Percentiles rank a stretch among this genome's conserved stretches.
These are phyloP conservation scores for Drechslerella coelobrocha DNA, from an alignment of 2,329 filamentous ascomycete species.

Conservation along the genomic window DNA sequence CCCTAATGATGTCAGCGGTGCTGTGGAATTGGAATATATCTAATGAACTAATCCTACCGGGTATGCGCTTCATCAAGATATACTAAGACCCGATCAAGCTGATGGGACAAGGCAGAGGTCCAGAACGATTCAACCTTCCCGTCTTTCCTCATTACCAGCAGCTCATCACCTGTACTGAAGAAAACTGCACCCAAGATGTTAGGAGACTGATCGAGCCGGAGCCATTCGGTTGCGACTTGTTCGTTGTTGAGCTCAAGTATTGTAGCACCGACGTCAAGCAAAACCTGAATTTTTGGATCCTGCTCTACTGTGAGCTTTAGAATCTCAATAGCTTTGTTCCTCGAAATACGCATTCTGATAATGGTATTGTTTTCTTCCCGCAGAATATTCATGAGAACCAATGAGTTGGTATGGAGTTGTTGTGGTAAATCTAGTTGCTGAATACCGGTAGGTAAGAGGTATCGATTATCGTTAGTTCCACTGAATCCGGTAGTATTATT, in stretches of 20 bases:
- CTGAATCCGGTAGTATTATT: constrained; percentile 69
- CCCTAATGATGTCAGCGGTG: constrained; percentile 8
- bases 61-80: constrained; percentile 77
- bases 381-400: constrained; percentile 62
- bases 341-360: constrained; percentile 49
- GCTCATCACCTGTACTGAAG: constrained; percentile 65
- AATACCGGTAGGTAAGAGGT: constrained; percentile 66
- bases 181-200: constrained; percentile 63
- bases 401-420: constrained; percentile 71
- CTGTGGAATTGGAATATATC: not conserved
- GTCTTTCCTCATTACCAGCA: constrained; percentile 64
- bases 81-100: constrained; percentile 68
- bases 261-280: constrained; percentile 75
- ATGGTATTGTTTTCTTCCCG: constrained; percentile 25
- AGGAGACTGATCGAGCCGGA: constrained; percentile 55
- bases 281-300: constrained; percentile 62
- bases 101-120: constrained; percentile 66
- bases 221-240: constrained; percentile 65
- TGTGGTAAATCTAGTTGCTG: constrained; percentile 64
- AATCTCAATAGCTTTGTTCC: constrained; percentile 57
- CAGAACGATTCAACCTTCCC: constrained; percentile 62
- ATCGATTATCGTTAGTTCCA: constrained; percentile 70
- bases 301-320: constrained; percentile 61
- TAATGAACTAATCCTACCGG: constrained; percentile 62
- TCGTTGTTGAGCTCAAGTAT: constrained; percentile 70